Percentiles rank a stretch among this genome's conserved stretches.
These are phyloP conservation scores for Wickerhamomyces sp. DNA, from an alignment of 1,139 yeast genomes.

Conservation along the genomic window DNA sequence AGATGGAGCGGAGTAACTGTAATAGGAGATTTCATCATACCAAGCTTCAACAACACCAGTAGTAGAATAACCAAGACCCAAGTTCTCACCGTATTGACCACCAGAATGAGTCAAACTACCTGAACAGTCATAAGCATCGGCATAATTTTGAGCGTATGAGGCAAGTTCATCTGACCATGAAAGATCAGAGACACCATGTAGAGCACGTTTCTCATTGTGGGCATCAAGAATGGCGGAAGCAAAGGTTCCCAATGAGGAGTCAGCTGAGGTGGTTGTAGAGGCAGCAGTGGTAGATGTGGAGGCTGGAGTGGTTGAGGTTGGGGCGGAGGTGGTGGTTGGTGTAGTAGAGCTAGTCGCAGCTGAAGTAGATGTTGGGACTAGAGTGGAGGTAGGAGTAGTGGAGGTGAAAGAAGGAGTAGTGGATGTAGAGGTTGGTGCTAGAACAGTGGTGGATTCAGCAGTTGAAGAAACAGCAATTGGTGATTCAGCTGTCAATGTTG, in stretches of 20 bases:
- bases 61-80: constrained; percentile 65
- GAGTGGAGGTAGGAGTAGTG: constrained; percentile 2
- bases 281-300: constrained; percentile 11
- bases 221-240: constrained; percentile 39
- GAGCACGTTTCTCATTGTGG: constrained; percentile 67
- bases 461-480: neutral
- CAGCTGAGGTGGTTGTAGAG: constrained; percentile 13
- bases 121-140: constrained; percentile 65
- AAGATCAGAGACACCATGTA: constrained; percentile 55
- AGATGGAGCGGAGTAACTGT: constrained; percentile 45
- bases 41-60: constrained; percentile 74
- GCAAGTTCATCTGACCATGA: constrained; percentile 64
- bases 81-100: constrained; percentile 81
- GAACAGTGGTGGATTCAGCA: neutral
- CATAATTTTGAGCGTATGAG: constrained; percentile 63
- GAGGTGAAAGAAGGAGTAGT: constrained; percentile 1
- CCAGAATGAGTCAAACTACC: constrained; percentile 70
- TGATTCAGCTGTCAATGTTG: neutral
- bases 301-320: constrained; percentile 10
- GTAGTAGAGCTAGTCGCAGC: constrained; percentile 8
- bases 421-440: neutral
- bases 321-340: constrained; percentile 7
- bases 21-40: constrained; percentile 65
- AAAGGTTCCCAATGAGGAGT: constrained; percentile 21
- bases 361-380: constrained; percentile 5